Percentiles rank a stretch among this genome's conserved stretches.
These are phyloP conservation scores for Colletotrichum noveboracense DNA, from an alignment of 2,329 filamentous ascomycete genomes.

Conservation along the genomic window DNA sequence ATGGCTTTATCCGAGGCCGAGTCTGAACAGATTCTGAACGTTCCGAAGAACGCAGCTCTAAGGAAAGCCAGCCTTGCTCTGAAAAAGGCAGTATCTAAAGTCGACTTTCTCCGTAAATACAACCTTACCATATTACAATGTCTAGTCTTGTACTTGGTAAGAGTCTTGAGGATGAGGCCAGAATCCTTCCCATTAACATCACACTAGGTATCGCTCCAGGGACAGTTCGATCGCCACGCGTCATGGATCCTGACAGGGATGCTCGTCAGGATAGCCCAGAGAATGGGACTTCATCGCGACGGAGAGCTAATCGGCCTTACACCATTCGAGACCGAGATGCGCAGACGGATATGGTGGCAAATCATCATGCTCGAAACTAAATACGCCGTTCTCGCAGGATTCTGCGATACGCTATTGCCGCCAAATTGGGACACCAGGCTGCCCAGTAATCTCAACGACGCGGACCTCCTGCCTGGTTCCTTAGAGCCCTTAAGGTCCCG, in stretches of 20 bases:
- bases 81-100: constrained; percentile 51
- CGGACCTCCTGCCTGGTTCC: constrained; percentile 55
- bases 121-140: constrained; percentile 64
- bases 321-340: constrained; percentile 70
- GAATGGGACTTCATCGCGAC: constrained; percentile 70
- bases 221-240: constrained; percentile 62
- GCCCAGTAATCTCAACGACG: constrained; percentile 64
- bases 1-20: constrained; percentile 63
- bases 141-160: constrained; percentile 62
- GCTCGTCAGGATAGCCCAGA: constrained; percentile 67
- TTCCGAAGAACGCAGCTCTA: constrained; percentile 51
- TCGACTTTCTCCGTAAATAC: constrained; percentile 62
- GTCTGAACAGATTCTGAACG: constrained; percentile 56
- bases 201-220: constrained; percentile 57
- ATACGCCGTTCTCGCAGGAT: constrained; percentile 31
- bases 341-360: constrained; percentile 70
- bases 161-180: constrained; percentile 55
- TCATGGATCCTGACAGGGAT: constrained; percentile 66
- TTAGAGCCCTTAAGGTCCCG: constrained; percentile 55
- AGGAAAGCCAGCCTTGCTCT: constrained; percentile 55
- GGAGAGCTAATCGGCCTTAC: constrained; percentile 59
- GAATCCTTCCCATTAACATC: constrained; percentile 23
- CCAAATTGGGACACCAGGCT: constrained; percentile 47
- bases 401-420: constrained; percentile 59
- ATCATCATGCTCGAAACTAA: constrained; percentile 14